These are phyloP conservation scores for Vicia faba DNA, from an alignment of 306 rosid species.

Conservation along the genomic window DNA sequence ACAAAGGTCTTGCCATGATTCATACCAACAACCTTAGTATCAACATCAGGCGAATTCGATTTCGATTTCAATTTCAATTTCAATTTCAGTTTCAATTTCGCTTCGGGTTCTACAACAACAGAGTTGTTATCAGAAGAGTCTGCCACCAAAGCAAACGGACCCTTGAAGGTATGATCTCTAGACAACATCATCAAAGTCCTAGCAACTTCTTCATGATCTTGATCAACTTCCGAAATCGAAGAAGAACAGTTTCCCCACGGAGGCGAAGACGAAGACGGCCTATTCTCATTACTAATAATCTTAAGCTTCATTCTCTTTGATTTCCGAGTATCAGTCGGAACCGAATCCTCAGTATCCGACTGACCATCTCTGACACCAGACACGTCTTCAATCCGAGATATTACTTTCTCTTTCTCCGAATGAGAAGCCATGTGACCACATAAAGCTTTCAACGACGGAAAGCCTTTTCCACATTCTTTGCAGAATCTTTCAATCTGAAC, in stretches of 20 bases:
- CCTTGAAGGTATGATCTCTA: conserved; percentile 29
- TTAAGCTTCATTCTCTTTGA: conserved; percentile 54
- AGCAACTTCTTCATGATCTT: conserved; percentile 71
- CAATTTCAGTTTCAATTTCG: conserved; percentile 42
- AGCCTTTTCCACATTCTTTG: conserved; percentile 83
- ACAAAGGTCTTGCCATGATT: conserved; percentile 10
- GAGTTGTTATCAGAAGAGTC: conserved; percentile 81
- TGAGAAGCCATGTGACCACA: conserved; percentile 93
- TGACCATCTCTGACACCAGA: conserved; percentile 46
- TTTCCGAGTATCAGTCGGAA: conserved; percentile 44
- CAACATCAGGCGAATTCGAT: conserved; percentile 54
- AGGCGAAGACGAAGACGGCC: conserved; percentile 20
- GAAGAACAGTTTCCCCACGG: conserved; percentile 41
- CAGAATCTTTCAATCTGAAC: conserved; percentile 52
- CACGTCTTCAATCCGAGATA: too few relatives aligned
- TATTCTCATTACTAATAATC: background rate
- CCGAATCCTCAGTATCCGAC: conserved; percentile 66
- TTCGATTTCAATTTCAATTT: conserved; percentile 36
- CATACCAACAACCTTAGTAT: background rate
- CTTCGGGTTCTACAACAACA: conserved; percentile 58
- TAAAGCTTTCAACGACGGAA: conserved; percentile 74
- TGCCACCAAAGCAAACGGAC: conserved; percentile 48
- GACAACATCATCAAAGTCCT: conserved; percentile 77
- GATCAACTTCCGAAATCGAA: conserved; percentile 58
- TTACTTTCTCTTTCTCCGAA: conserved; percentile 56